Evolutionary conservation across 495 filamentous ascomycete species (phyloP).

Genomic region (Tricharina praecox): DNA sequence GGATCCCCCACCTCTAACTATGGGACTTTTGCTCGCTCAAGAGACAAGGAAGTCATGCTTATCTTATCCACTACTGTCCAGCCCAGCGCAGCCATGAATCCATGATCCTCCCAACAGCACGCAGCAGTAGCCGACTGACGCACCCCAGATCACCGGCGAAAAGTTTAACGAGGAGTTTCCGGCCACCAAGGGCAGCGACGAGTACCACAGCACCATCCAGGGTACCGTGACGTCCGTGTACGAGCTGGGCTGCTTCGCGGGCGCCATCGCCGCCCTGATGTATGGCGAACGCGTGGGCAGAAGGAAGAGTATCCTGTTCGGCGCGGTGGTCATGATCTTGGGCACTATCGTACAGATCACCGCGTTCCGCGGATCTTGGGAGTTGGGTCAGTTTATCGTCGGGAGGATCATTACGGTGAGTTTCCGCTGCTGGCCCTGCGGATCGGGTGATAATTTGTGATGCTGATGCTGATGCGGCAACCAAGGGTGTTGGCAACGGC

Average conservation of each 20-base stretch:
- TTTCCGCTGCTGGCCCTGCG: constrained; percentile 9
- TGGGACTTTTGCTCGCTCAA: too few species aligned
- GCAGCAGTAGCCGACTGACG: too few species aligned
- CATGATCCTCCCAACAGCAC: too few species aligned
- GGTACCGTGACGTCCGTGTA: constrained; percentile 50
- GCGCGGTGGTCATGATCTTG: constrained; percentile 41
- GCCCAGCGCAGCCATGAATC: too few species aligned
- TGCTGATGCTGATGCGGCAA: too few species aligned
- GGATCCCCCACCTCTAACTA: constrained; percentile 16
- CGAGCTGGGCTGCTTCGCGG: constrained; percentile 48
- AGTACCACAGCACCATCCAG: constrained; percentile 30
- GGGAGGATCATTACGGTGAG: constrained; percentile 40
- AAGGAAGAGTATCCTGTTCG: constrained; percentile 39
- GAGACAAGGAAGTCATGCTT: too few species aligned
- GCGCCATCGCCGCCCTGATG: constrained; percentile 41
- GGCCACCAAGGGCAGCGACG: constrained; percentile 33
- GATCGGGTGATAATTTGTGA: too few species aligned
- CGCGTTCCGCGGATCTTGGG: constrained; percentile 32
- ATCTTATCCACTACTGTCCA: too few species aligned
- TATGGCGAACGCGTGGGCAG: constrained; percentile 43
- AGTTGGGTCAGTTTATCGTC: constrained; percentile 44
- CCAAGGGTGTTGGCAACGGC: constrained; percentile 44
- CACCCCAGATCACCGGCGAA: constrained; percentile 35
- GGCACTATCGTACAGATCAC: constrained; percentile 47
- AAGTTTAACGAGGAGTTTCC: constrained; percentile 39